Conservation (phyloP, 371 early-diverging fungal species). For the Mortierella sp. region DNA sequence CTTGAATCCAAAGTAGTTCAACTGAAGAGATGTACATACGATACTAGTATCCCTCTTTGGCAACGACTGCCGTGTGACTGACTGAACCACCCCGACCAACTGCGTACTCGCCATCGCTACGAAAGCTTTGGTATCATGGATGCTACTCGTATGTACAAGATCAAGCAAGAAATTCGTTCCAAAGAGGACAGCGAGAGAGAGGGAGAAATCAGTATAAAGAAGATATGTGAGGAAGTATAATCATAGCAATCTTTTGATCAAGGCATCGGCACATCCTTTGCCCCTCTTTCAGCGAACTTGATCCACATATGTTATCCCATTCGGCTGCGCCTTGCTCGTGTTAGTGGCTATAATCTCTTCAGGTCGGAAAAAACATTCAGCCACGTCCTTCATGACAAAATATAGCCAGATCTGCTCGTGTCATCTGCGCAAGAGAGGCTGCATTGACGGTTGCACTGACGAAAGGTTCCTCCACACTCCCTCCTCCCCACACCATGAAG, state of each 20-base stretch:
- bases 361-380: neutral
- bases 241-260: too few species aligned
- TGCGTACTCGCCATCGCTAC: constrained; percentile 52
- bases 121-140: constrained; percentile 54
- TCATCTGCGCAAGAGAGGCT: too few species aligned
- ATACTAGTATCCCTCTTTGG: constrained; percentile 37
- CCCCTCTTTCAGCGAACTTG: too few species aligned
- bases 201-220: neutral
- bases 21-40: constrained; percentile 21
- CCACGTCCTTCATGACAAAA: neutral
- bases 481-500: neutral
- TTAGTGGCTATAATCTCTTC: neutral
- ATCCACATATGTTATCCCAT: too few species aligned
- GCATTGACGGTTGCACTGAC: too few species aligned
- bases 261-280: too few species aligned
- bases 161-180: neutral
- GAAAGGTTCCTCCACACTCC: too few species aligned
- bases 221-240: neutral
- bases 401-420: too few species aligned
- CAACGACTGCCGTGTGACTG: constrained; percentile 33
- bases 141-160: constrained; percentile 11
- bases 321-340: neutral
- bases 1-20: neutral
- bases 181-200: neutral
- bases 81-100: constrained; percentile 29